These are phyloP conservation scores for Cercospora zeae-maydis DNA, from an alignment of 2,329 filamentous ascomycete genomes.

Conservation along the genomic window DNA sequence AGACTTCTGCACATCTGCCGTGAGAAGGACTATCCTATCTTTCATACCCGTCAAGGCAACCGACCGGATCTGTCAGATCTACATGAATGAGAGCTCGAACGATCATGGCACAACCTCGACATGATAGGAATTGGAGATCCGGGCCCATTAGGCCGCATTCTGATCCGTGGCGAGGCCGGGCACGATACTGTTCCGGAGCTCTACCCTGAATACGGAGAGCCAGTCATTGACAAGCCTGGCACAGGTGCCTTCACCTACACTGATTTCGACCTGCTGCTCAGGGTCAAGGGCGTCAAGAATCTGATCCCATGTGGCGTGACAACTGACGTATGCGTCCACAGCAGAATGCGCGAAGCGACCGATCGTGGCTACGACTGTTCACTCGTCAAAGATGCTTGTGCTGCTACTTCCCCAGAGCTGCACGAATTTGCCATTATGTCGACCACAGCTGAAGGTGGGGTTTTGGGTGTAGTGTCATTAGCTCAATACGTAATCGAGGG, in stretches of 20 bases:
- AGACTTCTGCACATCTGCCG: slow-evolving; percentile 45
- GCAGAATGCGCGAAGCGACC: slow-evolving; percentile 55
- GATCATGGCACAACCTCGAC: slow-evolving; percentile 50
- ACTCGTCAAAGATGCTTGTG: slow-evolving; percentile 49
- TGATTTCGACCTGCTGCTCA: slow-evolving; percentile 52
- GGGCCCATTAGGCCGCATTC: slow-evolving; percentile 56
- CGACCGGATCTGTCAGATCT: slow-evolving; percentile 56
- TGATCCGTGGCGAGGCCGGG: slow-evolving; percentile 56
- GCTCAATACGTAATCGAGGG: slow-evolving; percentile 15
- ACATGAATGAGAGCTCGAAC: slow-evolving; percentile 51
- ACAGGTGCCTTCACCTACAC: slow-evolving; percentile 54
- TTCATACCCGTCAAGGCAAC: slow-evolving; percentile 54
- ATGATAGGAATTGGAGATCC: slow-evolving; percentile 43
- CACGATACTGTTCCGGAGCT: slow-evolving; percentile 57
- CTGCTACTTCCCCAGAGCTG: slow-evolving; percentile 42
- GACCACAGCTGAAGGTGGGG: slow-evolving; percentile 43
- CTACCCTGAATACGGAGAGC: slow-evolving; percentile 47
- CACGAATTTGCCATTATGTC: slow-evolving; percentile 44
- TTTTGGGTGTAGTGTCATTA: slow-evolving; percentile 29
- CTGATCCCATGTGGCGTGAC: slow-evolving; percentile 54
- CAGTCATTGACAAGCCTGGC: slow-evolving; percentile 55
- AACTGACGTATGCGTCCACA: slow-evolving; percentile 55
- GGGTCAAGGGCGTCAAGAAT: slow-evolving; percentile 52
- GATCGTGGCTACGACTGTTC: slow-evolving; percentile 55
- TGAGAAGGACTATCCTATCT: slow-evolving; percentile 41